Percentiles rank a stretch among this genome's conserved stretches.
Conservation (phyloP, 73 alveolate genomes). For the Paramecium caudatum region DNA sequence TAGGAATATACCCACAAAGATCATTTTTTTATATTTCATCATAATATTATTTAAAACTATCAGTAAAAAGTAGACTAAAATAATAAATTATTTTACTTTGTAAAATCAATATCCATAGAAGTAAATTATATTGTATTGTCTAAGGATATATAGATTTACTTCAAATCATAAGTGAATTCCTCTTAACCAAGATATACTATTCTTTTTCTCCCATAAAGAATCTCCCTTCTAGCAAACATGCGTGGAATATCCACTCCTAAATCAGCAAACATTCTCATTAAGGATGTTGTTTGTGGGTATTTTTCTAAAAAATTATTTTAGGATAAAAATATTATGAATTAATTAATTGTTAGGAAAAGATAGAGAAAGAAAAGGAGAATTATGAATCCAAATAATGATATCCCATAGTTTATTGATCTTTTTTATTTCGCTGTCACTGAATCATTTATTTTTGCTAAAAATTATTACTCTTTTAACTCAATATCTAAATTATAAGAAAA, state of each 20-base stretch:
- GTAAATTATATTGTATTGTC: constrained; percentile 1
- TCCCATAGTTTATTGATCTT: neutral
- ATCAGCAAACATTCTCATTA: neutral
- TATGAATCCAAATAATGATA: neutral
- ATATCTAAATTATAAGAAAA: neutral
- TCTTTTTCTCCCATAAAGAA: neutral
- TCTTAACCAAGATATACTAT: neutral
- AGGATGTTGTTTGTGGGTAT: constrained; percentile 10
- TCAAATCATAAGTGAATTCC: neutral
- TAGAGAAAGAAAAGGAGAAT: neutral
- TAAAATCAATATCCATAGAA: neutral
- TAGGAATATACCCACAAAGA: neutral
- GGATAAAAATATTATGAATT: neutral
- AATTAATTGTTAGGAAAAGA: neutral
- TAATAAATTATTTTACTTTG: neutral
- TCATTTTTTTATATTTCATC: neutral
- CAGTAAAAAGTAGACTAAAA: neutral
- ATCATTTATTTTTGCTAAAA: neutral
- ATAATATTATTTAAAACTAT: neutral
- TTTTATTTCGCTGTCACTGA: neutral
- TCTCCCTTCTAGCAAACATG: constrained; percentile 45
- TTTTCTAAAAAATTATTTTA: neutral
- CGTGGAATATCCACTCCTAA: constrained; percentile 39
- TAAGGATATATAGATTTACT: neutral
- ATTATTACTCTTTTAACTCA: neutral